These are phyloP conservation scores for Marasmius tenuissimus DNA, from an alignment of 1,284 basidiomycete genomes.

Conservation along the genomic window DNA sequence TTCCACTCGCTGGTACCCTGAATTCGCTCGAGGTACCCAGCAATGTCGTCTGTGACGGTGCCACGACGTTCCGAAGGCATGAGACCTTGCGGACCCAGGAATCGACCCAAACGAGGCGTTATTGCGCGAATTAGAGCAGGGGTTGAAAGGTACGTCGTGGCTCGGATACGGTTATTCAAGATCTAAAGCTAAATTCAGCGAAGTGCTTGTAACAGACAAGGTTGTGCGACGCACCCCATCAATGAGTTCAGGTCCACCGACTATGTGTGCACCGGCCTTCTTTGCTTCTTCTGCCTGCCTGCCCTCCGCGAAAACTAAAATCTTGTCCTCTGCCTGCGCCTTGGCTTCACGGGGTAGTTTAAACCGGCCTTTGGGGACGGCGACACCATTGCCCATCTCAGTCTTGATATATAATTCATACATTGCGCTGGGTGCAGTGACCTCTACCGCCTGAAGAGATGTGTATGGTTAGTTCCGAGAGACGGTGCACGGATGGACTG, in stretches of 20 bases:
- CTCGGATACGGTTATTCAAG: slow-evolving; percentile 63
- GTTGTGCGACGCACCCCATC: slow-evolving; percentile 59
- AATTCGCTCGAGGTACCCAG: slow-evolving; percentile 77
- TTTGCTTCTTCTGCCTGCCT: slow-evolving; percentile 75
- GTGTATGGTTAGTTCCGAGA: not conserved
- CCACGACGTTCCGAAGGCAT: slow-evolving; percentile 96
- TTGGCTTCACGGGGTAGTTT: slow-evolving; percentile 60
- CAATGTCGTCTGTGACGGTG: slow-evolving; percentile 89
- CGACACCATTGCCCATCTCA: slow-evolving; percentile 69
- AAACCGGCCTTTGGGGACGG: slow-evolving; percentile 80
- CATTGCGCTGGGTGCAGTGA: slow-evolving; percentile 61
- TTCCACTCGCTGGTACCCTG: slow-evolving; percentile 91
- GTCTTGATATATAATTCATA: slow-evolving; percentile 84
- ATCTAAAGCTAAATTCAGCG: slow-evolving; percentile 44
- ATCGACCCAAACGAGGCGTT: slow-evolving; percentile 80
- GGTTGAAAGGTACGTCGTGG: slow-evolving; percentile 85
- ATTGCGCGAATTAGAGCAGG: slow-evolving; percentile 79
- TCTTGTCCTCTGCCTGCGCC: slow-evolving; percentile 64
- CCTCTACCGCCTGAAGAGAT: slow-evolving; percentile 37
- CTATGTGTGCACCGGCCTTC: slow-evolving; percentile 40
- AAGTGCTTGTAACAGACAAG: slow-evolving; percentile 2
- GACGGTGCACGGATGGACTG: not conserved
- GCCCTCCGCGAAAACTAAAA: slow-evolving; percentile 89
- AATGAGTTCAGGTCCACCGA: slow-evolving; percentile 84
- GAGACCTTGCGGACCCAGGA: slow-evolving; percentile 90